These are phyloP conservation scores for Gnaphalium uliginosum DNA, from an alignment of 129 eudicot genomes.

Conservation along the genomic window DNA sequence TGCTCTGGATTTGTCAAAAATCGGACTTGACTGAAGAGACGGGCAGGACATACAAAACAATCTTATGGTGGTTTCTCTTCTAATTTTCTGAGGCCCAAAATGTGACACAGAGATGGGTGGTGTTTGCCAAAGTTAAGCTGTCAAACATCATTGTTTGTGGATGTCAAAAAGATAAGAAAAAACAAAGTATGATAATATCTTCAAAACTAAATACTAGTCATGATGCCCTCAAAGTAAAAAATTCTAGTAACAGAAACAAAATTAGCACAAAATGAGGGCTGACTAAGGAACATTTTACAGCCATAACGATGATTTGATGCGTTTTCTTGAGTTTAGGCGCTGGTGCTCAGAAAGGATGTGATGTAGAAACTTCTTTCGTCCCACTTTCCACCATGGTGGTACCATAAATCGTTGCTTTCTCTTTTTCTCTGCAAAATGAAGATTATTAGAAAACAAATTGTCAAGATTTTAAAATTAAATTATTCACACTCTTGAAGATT, in stretches of 20 bases:
- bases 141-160: constrained; percentile 48
- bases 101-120: constrained; percentile 35
- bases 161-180: constrained; percentile 37
- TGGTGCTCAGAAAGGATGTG: constrained; percentile 41
- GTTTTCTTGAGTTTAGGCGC: constrained; percentile 37
- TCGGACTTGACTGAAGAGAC: constrained; percentile 26
- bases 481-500: constrained; percentile 11
- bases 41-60: constrained; percentile 29
- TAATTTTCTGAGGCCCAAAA: constrained; percentile 38
- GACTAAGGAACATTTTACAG: constrained; percentile 15
- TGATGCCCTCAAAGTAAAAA: constrained; percentile 22
- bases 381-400: constrained; percentile 79
- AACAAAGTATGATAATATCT: constrained; percentile 23
- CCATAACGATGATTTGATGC: constrained; percentile 33
- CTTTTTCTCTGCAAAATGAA: constrained; percentile 47
- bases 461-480: background rate
- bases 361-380: constrained; percentile 68
- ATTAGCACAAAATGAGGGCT: constrained; percentile 33
- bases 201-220: constrained; percentile 30
- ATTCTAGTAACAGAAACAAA: constrained; percentile 15
- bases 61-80: constrained; percentile 42
- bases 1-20: constrained; percentile 13
- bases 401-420: constrained; percentile 35
- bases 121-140: constrained; percentile 42
- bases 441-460: background rate